Base-by-base conservation (phyloP, 2,329 filamentous ascomycete species). In the Fusarium nanum region DNA sequence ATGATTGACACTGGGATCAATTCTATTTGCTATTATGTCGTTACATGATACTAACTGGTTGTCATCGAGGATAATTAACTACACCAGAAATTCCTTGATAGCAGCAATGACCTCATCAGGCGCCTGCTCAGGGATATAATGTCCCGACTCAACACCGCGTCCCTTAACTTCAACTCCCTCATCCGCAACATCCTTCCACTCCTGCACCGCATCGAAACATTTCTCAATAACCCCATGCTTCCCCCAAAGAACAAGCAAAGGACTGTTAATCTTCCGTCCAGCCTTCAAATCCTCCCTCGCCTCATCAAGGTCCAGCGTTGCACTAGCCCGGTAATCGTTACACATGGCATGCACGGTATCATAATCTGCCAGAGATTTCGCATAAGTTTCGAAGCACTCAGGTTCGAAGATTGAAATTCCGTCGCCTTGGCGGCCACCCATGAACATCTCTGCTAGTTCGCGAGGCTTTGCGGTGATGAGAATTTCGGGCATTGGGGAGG, bases 241-340 rank as follows among this genome's bases (percentile, higher is more conserved):
- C 4, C 85, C 85, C 82, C 86, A 88, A 13, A 89, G 60, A 18
- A 88, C 78, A 50, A 81, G 76, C 37, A 88, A 28, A 3, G 86
- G 84, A 48, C 80, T 82, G 18, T 74, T 68, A 7, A 89, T 81
- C 74, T 81, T 80, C 64, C 78, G 79, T 0, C 83, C 84, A 2
- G 76, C 74, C 9, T 77, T 72, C 50, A 83, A 61, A 73, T 88
- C 86, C 22, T 78, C 75, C 60, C 81, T 80, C 42, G 85, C 81
- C 72, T 84, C 82, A 3, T 86, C 83, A 7, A 88, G 72, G 74
- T 89, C 87, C 25, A 86, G 70, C 0, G 81, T 84, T 16, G 84
- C 84, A 7, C 81, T 81, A 1, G 87, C 87, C 13, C 85, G 78
- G 64, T 89, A 89, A 68, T 89, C 87, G 66, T 88, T 82, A 64